Base-by-base conservation (phyloP, 2,329 filamentous ascomycete genomes). In the Zymoseptoria passerinii region DNA sequence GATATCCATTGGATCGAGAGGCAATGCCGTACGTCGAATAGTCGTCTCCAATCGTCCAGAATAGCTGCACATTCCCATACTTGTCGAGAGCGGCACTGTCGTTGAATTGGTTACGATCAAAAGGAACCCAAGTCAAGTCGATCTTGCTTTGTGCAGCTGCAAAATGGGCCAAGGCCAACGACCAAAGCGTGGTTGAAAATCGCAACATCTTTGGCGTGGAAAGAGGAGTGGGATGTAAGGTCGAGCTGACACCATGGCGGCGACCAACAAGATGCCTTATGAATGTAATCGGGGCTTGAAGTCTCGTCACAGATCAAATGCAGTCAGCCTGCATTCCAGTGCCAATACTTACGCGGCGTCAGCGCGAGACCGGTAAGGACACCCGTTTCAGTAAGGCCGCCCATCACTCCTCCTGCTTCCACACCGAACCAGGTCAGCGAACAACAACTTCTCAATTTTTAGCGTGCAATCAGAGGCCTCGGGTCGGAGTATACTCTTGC, bases 1-100 rank as follows among this genome's bases (percentile, higher is more conserved):
- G 62, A 48, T 64, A 64, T 23, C 62, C 62, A 50, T 35, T 59
- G 7, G 62, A 64, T n/a, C 56, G 62, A 55, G 62, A 64, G 9
- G 62, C 62, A 44, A 61, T 40, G 16, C 58, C 62, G 23, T 57
- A 64, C n/a, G 60, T 60, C 40, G 62, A 64, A 18, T 64, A 61
- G 27, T 64, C 56, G 35, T 60, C 60, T 19, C 62, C 62, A 53
- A 44, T 61, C 28, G 55, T 62, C 62, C 62, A 64, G 60, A 60
- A 64, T 4, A 64, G 58, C 23, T 62, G 60, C n/a, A 64, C 58
- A 40, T 60, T 23, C 1, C 58, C 62, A 8, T 61, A 55, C 4
- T 23, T 28, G 54, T 64, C 62, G 48, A 64, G 62, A 49, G 50
- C 50, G 52, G 55, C 49, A 44, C 56, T 64, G 8, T 56, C 54